A percentile compares a stretch with the other conserved stretches of the same genome.
Evolutionary conservation across 257 asterid genomes (phyloP).

Genomic region (Solanum virginianum): DNA sequence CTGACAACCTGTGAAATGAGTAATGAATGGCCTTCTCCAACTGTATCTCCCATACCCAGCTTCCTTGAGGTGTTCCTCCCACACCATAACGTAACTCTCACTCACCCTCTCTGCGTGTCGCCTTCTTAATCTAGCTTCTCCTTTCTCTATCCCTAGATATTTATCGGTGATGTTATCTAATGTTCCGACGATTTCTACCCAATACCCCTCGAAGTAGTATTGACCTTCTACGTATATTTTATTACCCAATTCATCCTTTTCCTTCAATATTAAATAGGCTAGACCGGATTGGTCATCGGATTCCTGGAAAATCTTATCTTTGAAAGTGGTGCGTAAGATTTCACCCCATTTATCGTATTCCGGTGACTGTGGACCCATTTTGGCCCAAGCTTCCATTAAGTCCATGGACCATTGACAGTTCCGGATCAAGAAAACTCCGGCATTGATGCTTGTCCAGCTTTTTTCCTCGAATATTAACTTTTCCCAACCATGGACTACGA

Average conservation of each 20-base stretch:
- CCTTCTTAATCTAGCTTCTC: conserved; percentile 33
- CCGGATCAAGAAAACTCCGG: conserved; percentile 86
- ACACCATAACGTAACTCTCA: conserved; percentile 33
- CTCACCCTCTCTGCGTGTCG: conserved; percentile 75
- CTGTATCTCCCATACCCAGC: conserved; percentile 67
- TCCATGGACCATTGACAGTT: conserved; percentile 93
- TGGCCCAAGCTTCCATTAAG: conserved; percentile 68
- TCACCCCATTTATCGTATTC: conserved; percentile 73
- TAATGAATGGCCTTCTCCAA: conserved; percentile 83
- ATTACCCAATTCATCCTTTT: conserved; percentile 57
- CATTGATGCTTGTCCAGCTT: conserved; percentile 96
- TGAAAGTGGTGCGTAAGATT: conserved; percentile 29
- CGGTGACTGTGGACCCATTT: conserved; percentile 86
- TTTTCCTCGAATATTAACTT: conserved; percentile 25
- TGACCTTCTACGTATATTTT: conserved; percentile 57
- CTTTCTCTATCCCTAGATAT: conserved; percentile 40
- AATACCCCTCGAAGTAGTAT: conserved; percentile 82
- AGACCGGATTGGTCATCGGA: conserved; percentile 87
- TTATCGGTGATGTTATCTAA: conserved; percentile 38
- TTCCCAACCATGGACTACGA: conserved; percentile 90
- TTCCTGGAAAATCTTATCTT: conserved; percentile 61
- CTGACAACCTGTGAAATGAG: conserved; percentile 97
- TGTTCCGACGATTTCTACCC: conserved; percentile 70
- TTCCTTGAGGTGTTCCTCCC: conserved; percentile 68
- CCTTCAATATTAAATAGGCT: conserved; percentile 47